Conservation (phyloP, 352 stramenopile species). For the Pythium aphanidermatum region DNA sequence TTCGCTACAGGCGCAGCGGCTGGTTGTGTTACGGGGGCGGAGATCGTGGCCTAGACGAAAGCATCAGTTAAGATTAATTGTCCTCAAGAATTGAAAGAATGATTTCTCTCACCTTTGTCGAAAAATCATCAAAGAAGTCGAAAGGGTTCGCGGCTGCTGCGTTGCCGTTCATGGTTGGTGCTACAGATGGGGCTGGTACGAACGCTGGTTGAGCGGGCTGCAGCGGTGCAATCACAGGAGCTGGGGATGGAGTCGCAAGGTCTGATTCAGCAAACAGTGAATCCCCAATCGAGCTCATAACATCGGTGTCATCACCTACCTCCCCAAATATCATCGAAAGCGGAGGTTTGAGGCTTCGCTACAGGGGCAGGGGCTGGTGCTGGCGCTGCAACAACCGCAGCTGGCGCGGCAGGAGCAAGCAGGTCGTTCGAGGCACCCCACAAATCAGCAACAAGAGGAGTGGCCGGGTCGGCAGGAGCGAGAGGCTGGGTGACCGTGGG, state of each 20-base stretch:
- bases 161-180: not conserved
- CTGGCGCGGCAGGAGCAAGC: constrained; percentile 3
- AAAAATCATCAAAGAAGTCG: constrained; percentile 25
- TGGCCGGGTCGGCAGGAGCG: not conserved
- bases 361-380: constrained; percentile 1
- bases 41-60: constrained; percentile 11
- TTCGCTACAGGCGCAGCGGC: constrained; percentile 1
- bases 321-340: constrained; percentile 14
- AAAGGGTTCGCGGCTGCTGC: constrained; percentile 17
- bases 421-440: constrained; percentile 13
- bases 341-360: constrained; percentile 2
- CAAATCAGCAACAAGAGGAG: constrained; percentile 5
- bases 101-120: constrained; percentile 7
- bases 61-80: not conserved
- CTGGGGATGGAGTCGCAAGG: not conserved
- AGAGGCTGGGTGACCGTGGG: not conserved
- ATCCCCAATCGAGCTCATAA: not conserved
- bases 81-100: not conserved
- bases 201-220: not conserved
- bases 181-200: not conserved
- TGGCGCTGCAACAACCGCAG: not conserved
- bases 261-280: constrained; percentile 1
- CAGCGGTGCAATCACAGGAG: not conserved
- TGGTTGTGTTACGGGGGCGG: not conserved
- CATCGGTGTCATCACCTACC: constrained; percentile 1